Evolutionary conservation across 768 basidiomycete species (phyloP), one percentile per base, ranked within the genome.

Genomic region (Termitomyces sp.): DNA sequence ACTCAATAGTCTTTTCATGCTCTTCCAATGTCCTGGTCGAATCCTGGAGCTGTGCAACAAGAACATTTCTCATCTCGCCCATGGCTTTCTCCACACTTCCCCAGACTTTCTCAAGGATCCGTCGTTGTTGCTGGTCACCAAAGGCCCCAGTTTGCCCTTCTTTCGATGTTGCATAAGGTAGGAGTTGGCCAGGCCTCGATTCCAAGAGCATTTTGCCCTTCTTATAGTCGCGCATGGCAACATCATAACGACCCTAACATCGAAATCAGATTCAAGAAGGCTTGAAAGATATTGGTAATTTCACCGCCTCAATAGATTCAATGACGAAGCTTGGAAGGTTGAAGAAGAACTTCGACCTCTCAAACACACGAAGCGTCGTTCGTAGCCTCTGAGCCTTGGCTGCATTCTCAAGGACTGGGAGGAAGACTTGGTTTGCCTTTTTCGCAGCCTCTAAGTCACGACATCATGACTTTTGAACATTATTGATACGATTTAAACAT

Each of bases 1-100:
- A 94, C 97, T 98, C 95, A 55, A 99, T 89, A 1, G 92, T 97
- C 76, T 92, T 94, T 74, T 98, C 95, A 59, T 97, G 94, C 62
- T 98, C 96, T 61, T 99, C 97, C 4, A 94, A 80, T 46, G 82
- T 86, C 50, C 92, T 80, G 51, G 74, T 79, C 4, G 88, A 80
- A 64, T 98, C 93, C 69, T 90, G 86, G 46, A 99, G 71, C 64
- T 93, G 86, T n/a, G 79, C 79, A 55, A 88, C 71, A 18, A 98
- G 78, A 27, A 86, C 82, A 49, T 78, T 84, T 61, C 86, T 81
- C 92, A 99, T 92, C 71, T 96, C 93, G 29, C 78, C 79, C 86
- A 98, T 95, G 43, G 94, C 92, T 69, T 88, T 92, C 73, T 98
- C 96, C 18, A 98, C 94, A 47, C 86, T 93, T 2, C 75, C 79